These are phyloP conservation scores for Colletotrichum sp. DNA, from an alignment of 2,329 filamentous ascomycete species.

Conservation along the genomic window DNA sequence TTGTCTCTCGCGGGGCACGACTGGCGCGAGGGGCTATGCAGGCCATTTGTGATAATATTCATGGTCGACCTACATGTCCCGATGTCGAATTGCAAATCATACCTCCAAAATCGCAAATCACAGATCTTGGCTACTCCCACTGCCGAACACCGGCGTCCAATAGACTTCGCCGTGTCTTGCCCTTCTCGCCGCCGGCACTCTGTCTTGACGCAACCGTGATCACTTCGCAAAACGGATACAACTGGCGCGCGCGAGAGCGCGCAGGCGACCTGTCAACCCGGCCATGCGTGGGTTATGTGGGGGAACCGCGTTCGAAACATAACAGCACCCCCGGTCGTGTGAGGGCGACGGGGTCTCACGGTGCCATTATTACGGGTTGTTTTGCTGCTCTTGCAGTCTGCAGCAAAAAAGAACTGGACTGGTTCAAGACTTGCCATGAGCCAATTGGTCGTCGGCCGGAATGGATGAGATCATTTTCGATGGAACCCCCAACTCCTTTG, in stretches of 20 bases:
- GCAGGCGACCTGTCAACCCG: not conserved
- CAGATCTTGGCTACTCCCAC: not conserved
- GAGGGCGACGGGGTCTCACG: not conserved
- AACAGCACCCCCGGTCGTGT: not conserved
- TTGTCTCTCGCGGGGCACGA: not conserved
- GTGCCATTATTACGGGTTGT: not conserved
- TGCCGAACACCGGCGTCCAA: not conserved
- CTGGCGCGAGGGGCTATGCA: not conserved
- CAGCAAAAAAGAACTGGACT: not conserved
- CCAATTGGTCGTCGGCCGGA: not conserved
- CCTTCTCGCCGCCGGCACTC: not conserved
- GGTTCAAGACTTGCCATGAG: not conserved
- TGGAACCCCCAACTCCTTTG: not conserved
- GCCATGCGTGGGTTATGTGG: slow-evolving; percentile 1
- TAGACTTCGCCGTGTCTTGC: not conserved
- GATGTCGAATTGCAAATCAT: not conserved
- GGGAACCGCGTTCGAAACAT: slow-evolving; percentile 5
- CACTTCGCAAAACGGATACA: not conserved
- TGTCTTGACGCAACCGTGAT: not conserved
- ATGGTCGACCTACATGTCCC: not conserved
- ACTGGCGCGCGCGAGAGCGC: not conserved
- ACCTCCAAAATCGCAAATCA: not conserved
- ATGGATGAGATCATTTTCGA: slow-evolving; percentile 18
- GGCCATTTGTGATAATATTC: not conserved
- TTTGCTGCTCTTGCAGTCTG: not conserved